Percentiles rank a stretch among this genome's conserved stretches.
phyloP scores from a whole-genome alignment of 495 filamentous ascomycete species.

The Apodospora peruviana region DNA sequence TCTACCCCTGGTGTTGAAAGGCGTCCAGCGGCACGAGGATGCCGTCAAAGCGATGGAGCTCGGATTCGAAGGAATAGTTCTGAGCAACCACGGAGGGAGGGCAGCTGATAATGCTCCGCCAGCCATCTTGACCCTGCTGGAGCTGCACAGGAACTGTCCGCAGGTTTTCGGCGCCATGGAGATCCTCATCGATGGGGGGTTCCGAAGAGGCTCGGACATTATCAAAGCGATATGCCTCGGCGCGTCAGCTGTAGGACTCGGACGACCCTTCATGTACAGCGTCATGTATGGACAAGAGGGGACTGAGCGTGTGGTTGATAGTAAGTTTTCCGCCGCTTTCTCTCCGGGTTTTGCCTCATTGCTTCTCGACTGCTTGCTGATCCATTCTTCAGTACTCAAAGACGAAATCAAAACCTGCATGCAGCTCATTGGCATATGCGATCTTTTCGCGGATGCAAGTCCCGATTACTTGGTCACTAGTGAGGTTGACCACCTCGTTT shows the following conservation, averaged over 20 bases:
- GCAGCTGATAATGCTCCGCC: slow-evolving; percentile 60
- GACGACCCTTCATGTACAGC: slow-evolving; percentile 55
- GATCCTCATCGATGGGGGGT: slow-evolving; percentile 63
- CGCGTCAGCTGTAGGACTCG: slow-evolving; percentile 59
- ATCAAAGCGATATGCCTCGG: slow-evolving; percentile 66
- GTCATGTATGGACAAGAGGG: slow-evolving; percentile 65
- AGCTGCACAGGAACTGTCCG: slow-evolving; percentile 54
- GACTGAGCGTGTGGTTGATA: slow-evolving; percentile 64
- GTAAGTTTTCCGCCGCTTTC: too few relatives aligned
- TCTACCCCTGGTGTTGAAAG: slow-evolving; percentile 54
- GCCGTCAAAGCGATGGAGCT: slow-evolving; percentile 49
- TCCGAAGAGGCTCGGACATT: slow-evolving; percentile 59
- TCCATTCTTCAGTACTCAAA: too few relatives aligned
- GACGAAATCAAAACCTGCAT: too few relatives aligned
- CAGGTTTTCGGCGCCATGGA: slow-evolving; percentile 57
- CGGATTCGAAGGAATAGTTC: slow-evolving; percentile 56
- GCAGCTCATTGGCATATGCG: too few relatives aligned
- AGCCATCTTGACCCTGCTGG: slow-evolving; percentile 57
- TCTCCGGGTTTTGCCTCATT: too few relatives aligned
- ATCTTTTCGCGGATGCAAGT: too few relatives aligned
- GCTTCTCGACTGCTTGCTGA: too few relatives aligned
- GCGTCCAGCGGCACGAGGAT: slow-evolving; percentile 58
- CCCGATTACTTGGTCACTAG: too few relatives aligned
- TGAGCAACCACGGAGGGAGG: slow-evolving; percentile 67
- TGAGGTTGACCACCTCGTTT: too few relatives aligned